Conservation (phyloP, 106 monocot species). For the Dendrobium chrysotoxum region DNA sequence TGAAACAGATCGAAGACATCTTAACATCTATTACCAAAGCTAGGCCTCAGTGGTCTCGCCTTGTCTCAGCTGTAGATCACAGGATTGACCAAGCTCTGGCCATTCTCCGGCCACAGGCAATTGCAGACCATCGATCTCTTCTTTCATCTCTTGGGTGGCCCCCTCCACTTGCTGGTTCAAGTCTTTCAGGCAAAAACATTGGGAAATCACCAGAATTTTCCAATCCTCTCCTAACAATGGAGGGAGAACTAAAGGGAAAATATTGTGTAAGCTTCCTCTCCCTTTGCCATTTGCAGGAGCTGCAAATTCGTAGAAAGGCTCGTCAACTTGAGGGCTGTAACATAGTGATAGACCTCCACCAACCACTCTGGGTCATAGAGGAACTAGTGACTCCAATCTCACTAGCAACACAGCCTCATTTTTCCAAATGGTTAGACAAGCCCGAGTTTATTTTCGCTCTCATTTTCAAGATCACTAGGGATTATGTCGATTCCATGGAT, state of each 20-base stretch:
- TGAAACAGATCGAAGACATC: constrained; percentile 76
- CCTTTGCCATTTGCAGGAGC: constrained; percentile 81
- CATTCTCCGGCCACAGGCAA: constrained; percentile 80
- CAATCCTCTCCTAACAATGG: constrained; percentile 81
- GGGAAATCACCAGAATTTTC: constrained; percentile 17
- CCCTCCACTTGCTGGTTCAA: constrained; percentile 52
- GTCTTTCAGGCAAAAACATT: constrained; percentile 14
- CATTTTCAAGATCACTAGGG: constrained; percentile 71
- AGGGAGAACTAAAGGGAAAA: constrained; percentile 50
- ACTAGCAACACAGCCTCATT: constrained; percentile 54
- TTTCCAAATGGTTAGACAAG: constrained; percentile 83
- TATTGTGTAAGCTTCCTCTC: constrained; percentile 78
- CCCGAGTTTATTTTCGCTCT: constrained; percentile 93
- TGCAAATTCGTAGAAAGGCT: constrained; percentile 72
- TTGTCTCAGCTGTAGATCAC: constrained; percentile 79
- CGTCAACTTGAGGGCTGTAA: constrained; percentile 62
- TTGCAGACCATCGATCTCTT: constrained; percentile 85
- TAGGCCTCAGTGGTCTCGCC: constrained; percentile 64
- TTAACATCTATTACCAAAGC: constrained; percentile 43
- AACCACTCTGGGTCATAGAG: constrained; percentile 94
- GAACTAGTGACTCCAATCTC: constrained; percentile 80
- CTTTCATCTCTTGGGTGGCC: constrained; percentile 87
- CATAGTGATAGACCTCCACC: constrained; percentile 40
- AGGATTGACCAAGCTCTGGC: constrained; percentile 81
- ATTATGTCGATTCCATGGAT: constrained; percentile 88